phyloP scores from a whole-genome alignment of 495 filamentous ascomycete genomes.

The Aspergillus steynii region DNA sequence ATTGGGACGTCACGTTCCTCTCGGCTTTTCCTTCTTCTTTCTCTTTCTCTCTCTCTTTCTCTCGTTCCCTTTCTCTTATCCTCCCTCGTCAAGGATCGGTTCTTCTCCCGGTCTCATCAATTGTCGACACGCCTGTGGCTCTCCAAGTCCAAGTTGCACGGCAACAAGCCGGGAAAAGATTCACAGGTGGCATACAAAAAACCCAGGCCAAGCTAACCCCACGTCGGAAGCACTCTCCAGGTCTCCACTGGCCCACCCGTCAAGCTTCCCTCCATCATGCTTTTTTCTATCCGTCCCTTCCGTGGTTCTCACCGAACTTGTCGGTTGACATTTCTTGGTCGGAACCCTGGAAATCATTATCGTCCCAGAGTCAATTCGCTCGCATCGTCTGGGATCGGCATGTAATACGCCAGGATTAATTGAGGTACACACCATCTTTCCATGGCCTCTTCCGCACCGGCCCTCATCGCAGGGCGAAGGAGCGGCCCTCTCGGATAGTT shows the following conservation, averaged over 20 bases:
- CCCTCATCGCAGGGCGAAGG: constrained; percentile 8
- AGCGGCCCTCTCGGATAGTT: constrained; percentile 43
- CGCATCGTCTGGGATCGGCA: not conserved
- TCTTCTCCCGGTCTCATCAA: not conserved
- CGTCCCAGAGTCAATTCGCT: constrained; percentile 13
- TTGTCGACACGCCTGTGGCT: not conserved
- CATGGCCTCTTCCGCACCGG: constrained; percentile 4
- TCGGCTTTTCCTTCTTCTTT: not conserved
- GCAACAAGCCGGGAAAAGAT: not conserved
- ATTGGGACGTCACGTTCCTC: not conserved
- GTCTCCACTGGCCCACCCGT: not conserved
- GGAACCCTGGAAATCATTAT: constrained; percentile 11
- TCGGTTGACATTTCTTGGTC: not conserved
- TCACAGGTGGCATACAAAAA: not conserved
- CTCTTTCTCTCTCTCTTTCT: not conserved
- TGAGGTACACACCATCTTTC: constrained; percentile 9
- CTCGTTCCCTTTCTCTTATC: not conserved
- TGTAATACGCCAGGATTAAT: constrained; percentile 3
- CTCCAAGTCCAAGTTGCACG: not conserved
- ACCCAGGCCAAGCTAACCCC: not conserved
- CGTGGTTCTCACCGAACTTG: not conserved
- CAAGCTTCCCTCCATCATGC: not conserved
- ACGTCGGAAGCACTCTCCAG: not conserved
- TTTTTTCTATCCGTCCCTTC: not conserved
- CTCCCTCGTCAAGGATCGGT: not conserved